Conservation (phyloP, 495 filamentous ascomycete genomes). For the Daldinia grandis region DNA sequence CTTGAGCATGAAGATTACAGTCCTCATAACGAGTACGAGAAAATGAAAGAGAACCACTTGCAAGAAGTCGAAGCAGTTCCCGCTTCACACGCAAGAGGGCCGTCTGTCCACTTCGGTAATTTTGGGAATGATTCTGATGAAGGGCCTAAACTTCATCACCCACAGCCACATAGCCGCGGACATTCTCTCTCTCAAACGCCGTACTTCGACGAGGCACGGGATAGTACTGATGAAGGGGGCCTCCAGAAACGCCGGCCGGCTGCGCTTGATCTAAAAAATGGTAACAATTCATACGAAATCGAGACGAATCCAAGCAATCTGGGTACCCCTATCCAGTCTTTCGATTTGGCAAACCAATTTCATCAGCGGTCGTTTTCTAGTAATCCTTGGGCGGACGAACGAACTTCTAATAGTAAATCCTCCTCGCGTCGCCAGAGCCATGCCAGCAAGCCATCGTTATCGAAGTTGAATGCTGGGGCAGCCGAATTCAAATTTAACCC, state of each 20-base stretch:
- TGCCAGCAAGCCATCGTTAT: conserved; percentile 71
- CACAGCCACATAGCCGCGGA: conserved; percentile 67
- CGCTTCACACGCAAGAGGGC: conserved; percentile 47
- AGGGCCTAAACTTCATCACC: conserved; percentile 64
- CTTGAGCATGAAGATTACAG: conserved; percentile 72
- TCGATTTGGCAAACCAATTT: conserved; percentile 51
- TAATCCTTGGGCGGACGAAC: conserved; percentile 61
- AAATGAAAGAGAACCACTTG: conserved; percentile 27
- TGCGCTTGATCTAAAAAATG: conserved; percentile 44
- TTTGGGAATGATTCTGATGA: conserved; percentile 57
- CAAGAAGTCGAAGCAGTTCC: conserved; percentile 33
- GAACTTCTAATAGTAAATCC: conserved; percentile 46
- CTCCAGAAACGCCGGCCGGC: conserved; percentile 44
- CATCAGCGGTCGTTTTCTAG: conserved; percentile 58
- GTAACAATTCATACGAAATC: conserved; percentile 69
- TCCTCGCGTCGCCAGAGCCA: conserved; percentile 56
- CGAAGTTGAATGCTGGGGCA: conserved; percentile 85
- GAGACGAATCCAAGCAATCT: conserved; percentile 80
- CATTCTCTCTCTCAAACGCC: conserved; percentile 65
- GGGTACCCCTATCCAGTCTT: conserved; percentile 64
- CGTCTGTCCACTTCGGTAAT: conserved; percentile 56
- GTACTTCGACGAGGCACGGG: conserved; percentile 52
- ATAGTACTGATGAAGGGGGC: conserved; percentile 47
- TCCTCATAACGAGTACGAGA: conserved; percentile 58
- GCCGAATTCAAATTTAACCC: conserved; percentile 88